Percentiles rank a stretch among this genome's conserved stretches.
Evolutionary conservation across 75 land plant species (phyloP).

Genomic region (Isoetes taiwanensis): DNA sequence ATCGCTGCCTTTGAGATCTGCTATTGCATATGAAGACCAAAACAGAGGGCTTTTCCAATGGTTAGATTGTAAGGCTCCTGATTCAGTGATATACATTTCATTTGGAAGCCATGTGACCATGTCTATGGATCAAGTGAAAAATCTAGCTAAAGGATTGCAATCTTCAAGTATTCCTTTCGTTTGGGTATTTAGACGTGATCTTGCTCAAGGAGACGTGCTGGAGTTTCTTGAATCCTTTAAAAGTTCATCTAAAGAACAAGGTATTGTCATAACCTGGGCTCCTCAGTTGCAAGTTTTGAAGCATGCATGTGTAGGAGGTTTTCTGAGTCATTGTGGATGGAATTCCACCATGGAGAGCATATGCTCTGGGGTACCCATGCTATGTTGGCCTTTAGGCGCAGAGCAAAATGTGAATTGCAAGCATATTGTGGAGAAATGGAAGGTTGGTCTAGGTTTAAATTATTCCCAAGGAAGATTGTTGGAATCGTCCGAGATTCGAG

Average conservation of each 20-base stretch:
- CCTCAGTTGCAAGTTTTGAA: not conserved
- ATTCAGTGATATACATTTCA: not conserved
- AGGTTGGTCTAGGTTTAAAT: not conserved
- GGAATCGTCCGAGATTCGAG: no score
- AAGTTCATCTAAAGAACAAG: not conserved
- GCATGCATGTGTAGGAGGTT: not conserved
- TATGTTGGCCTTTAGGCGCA: not conserved
- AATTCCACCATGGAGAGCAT: not conserved
- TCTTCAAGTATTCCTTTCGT: not conserved
- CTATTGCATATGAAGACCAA: not conserved
- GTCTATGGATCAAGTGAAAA: not conserved
- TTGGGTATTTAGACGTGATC: not conserved
- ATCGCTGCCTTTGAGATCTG: not conserved
- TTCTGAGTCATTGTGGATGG: constrained; percentile 5
- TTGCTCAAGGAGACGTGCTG: no score
- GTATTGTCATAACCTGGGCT: not conserved
- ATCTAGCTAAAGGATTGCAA: not conserved
- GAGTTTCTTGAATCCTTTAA: not conserved
- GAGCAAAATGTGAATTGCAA: constrained; percentile 4
- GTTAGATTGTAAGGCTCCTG: not conserved
- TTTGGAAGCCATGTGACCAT: not conserved
- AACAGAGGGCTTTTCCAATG: not conserved
- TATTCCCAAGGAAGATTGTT: no score
- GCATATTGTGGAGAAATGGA: not conserved
- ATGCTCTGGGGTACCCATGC: not conserved